Base-by-base conservation (phyloP, 768 basidiomycete genomes). In the Panaeolus cyanescens region DNA sequence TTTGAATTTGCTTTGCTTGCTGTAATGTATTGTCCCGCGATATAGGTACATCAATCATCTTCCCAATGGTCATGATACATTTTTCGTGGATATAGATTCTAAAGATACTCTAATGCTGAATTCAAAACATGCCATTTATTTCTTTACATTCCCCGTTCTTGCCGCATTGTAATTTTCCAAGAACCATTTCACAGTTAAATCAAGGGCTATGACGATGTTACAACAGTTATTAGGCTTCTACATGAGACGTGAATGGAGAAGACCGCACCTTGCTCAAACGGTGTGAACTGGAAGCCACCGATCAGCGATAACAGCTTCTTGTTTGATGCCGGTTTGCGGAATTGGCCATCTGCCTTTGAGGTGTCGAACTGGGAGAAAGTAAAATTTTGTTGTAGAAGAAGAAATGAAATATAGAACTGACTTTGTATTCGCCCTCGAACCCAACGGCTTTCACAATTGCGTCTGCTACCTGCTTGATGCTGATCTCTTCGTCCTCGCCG, bases 281-380 rank as follows among this genome's bases (percentile, higher is more conserved):
- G 95, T 31, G 95, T 97, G 75, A 98, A 98, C 74, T 90, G 69
- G 79, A 96, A 97, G 4, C 79, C 87, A 30, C 89, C 89, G 55
- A 95, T 87, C 56, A 92, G 77, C n/a, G 75, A 76, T 54, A 93
- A 71, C 5, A 97, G 79, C 74, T 96, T 96, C 69, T 84, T 87
- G 76, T 99, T 99, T 34, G 93, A 94, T 17, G 96, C 96, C 0
- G 96, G 95, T 77, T 98, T 98, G 66, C 95, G 89, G 84, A 89
- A 96, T 74, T 98, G 96, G 1, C 96, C 95, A 68, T 99, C 96
- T 8, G 95, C 87, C 56, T 86, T 85, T 25, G 85, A 79, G 32
- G 88, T 85, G 75, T 97, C 94, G 74, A 95, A 97, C 92, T 94
- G 65, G 15, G n/a, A n/a, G n/a, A n/a, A 55, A 25, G 40, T 45